phyloP scores from a whole-genome alignment of 441 rosid genomes.

The Raphanus hybrid region DNA sequence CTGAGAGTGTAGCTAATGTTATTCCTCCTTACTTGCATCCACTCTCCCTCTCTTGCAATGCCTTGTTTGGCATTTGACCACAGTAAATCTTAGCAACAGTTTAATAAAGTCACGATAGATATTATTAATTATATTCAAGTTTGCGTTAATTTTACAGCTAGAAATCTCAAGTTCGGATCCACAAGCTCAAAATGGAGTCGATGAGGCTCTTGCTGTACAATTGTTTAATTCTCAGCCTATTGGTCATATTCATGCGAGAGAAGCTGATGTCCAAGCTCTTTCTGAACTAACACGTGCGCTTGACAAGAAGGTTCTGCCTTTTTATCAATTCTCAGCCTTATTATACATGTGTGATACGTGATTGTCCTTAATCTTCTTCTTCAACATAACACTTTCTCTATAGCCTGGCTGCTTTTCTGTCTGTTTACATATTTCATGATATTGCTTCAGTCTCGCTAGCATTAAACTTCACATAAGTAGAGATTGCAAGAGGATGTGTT shows the following conservation, averaged over 20 bases:
- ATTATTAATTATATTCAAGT: constrained; percentile 14
- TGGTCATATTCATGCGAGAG: constrained; percentile 57
- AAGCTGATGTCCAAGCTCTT: constrained; percentile 73
- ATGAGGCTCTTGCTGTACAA: constrained; percentile 46
- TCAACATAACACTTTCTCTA: neutral
- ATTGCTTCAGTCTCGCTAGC: constrained; percentile 21
- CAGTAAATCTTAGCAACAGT: constrained; percentile 15
- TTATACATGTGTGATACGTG: constrained; percentile 11
- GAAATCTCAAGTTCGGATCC: constrained; percentile 49
- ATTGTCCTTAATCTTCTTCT: neutral
- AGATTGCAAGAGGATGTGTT: constrained; percentile 16
- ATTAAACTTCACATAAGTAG: constrained; percentile 6
- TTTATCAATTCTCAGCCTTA: constrained; percentile 25
- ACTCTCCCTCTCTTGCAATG: constrained; percentile 15
- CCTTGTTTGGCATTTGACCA: constrained; percentile 26
- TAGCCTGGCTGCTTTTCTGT: neutral
- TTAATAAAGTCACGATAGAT: neutral
- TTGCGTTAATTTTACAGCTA: constrained; percentile 50
- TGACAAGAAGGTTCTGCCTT: constrained; percentile 58
- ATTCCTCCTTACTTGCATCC: constrained; percentile 14
- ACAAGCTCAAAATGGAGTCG: constrained; percentile 51
- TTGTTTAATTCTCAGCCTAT: constrained; percentile 48
- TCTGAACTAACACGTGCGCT: constrained; percentile 65
- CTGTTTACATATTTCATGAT: constrained; percentile 12
- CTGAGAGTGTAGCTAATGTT: constrained; percentile 25